Evolutionary conservation across 208 protist species (phyloP).

Genomic region (Borovskyia barvae): DNA sequence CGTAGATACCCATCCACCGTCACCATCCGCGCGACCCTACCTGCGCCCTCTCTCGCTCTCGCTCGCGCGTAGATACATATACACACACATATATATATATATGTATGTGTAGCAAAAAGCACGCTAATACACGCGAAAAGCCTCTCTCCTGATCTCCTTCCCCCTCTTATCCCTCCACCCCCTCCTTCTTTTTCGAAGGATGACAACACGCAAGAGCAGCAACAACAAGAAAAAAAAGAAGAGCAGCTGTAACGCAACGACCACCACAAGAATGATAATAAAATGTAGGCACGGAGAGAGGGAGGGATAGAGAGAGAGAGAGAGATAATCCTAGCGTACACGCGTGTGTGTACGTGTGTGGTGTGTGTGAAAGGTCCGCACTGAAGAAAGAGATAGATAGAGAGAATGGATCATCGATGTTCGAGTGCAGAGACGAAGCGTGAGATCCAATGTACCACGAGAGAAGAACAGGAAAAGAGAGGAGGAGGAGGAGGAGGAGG

Average conservation of each 20-base stretch:
- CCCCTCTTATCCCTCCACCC: neutral
- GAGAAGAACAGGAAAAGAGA: neutral
- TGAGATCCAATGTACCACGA: neutral
- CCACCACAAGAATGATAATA: neutral
- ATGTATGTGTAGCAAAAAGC: too few species aligned
- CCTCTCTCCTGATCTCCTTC: slow-evolving; percentile 2
- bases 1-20: too few species aligned
- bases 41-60: too few species aligned
- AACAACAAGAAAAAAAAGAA: neutral
- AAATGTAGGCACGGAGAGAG: neutral
- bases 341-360: neutral
- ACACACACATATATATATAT: too few species aligned
- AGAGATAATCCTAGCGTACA: neutral
- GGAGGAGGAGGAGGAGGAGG: neutral
- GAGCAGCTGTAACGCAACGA: neutral
- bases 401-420: neutral
- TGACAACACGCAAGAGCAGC: neutral
- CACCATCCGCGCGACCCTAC: too few species aligned
- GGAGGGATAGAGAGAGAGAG: neutral
- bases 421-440: neutral
- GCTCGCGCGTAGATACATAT: too few species aligned
- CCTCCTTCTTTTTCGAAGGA: neutral
- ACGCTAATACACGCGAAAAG: neutral
- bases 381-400: neutral
- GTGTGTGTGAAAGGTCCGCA: too few species aligned